These are phyloP conservation scores for Deinandra increscens DNA, from an alignment of 129 eudicot species.

Conservation along the genomic window DNA sequence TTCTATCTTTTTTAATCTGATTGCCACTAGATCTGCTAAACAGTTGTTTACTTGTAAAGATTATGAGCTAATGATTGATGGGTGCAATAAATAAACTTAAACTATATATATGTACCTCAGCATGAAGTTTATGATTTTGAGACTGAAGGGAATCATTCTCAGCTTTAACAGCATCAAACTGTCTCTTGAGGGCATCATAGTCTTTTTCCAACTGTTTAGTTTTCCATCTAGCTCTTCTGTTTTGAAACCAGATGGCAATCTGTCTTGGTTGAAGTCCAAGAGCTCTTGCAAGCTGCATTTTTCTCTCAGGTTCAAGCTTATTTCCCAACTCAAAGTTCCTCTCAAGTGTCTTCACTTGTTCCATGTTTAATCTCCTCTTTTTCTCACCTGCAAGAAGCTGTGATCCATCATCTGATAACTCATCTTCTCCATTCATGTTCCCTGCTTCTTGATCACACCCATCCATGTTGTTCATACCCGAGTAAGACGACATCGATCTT, in stretches of 20 bases:
- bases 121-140: constrained; percentile 83
- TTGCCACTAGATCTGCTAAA: constrained; percentile 14
- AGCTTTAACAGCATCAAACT: constrained; percentile 84
- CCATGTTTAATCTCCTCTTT: constrained; percentile 93
- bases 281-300: constrained; percentile 94
- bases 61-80: constrained; percentile 8
- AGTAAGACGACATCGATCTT: constrained; percentile 83
- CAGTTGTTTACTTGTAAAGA: not conserved
- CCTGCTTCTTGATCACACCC: constrained; percentile 51
- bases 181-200: constrained; percentile 80
- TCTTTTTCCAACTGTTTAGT: constrained; percentile 96
- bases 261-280: constrained; percentile 98
- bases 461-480: constrained; percentile 52
- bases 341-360: constrained; percentile 92
- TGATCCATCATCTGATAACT: constrained; percentile 78
- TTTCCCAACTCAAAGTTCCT: constrained; percentile 91
- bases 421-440: constrained; percentile 61
- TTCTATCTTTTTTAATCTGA: constrained; percentile 7
- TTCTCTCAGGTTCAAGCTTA: constrained; percentile 97
- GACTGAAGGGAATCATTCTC: constrained; percentile 88
- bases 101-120: constrained; percentile 56
- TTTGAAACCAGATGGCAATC: constrained; percentile 97
- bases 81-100: not conserved
- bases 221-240: constrained; percentile 97
- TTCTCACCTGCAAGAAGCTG: constrained; percentile 60